Evolutionary conservation across 2,329 filamentous ascomycete species (phyloP), one percentile per base, ranked within the genome.

Genomic region (Graphilbum ipis-grandicollis): DNA sequence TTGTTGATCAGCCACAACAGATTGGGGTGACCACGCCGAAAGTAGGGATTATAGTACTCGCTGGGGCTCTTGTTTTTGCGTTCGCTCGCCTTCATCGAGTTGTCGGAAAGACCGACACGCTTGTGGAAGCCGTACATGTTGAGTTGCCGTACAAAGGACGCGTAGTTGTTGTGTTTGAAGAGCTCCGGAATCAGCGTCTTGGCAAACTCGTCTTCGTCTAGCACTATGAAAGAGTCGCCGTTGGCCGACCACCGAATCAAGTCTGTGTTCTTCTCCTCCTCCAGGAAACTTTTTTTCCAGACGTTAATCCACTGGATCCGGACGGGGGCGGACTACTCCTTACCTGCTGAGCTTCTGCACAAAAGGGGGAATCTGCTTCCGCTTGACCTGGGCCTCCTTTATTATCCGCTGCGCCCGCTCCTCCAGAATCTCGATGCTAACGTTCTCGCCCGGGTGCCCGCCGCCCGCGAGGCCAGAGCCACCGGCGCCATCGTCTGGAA

Each of bases 81-180:
- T 59, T 96, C 90, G 52, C 86, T 94, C 6, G 92, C 86, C 46
- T 90, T 81, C 80, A 98, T 92, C 0, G 86, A 94, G 52, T 94
- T 94, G 56, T 98, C 90, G 4, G 86, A 93, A 15, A 98, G 67
- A 4, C 82, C 82, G 4, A 90, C 82, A 31, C 82, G 79, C 63
- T 98, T 98, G 65, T 98, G 90, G 50, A 98, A 98, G 43, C 93
- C 86, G 55, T 93, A 94, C 66, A 94, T 94, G 57, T 94, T 94
- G 44, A 94, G 67, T 54, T 94, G 86, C 26, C 86, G 78, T 38
- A 94, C 86, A 53, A 94, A 94, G 45, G 86, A 93, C 33, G 86
- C 86, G 57, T 94, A 94, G 55, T 94, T 94, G 67, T 88, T 93
- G 61, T 98, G 90, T 58, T 98, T 98, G 68, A 98, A 98, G 43